Base-by-base conservation (phyloP, 2,329 filamentous ascomycete genomes). In the Alternaria brassicae region DNA sequence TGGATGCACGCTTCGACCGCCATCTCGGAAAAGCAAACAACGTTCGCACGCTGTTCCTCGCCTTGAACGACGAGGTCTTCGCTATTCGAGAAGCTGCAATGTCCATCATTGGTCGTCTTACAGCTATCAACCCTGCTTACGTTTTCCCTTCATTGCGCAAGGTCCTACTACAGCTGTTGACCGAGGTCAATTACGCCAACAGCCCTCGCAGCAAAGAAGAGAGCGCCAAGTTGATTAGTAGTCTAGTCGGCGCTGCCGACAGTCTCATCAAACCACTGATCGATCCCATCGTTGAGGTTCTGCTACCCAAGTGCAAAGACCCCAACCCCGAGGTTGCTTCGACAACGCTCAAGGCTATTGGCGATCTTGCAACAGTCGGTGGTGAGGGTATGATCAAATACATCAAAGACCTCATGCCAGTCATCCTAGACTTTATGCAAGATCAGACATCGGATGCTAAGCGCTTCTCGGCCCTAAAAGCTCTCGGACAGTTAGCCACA, bases 11-110 rank as follows among this genome's bases (percentile, higher is more conserved):
- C 51, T 99, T 99, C 72, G 95, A 99, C 74, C 89, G 92, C 45
- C 95, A 99, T 75, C 84, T 99, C n/a, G 93, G 93, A 40, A 96
- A 97, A 77, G 93, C 96, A 1, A 94, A 99, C 77, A 99, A 99
- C 72, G 96, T 99, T 47, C 89, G 96, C 19, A 97, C 93, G 13
- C 81, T 99, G 0, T 98, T 99, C 78, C 89, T 98, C 60, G 94
- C 95, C 0, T 85, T 99, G 15, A 97, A 99, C 67, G 95, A 99
- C 71, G 94, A 98, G 73, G 86, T 93, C 2, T 99, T 98, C 66
- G 85, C 89, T 2, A 97, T 98, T 60, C 86, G 96, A 69, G 93
- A 99, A 80, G 94, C 95, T 27, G 91, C 95, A 8, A 97, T 99
- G 72, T 90, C 92, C 17, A 97, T 99, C 66, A 97, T 99, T 70